Conservation (phyloP, 2,329 filamentous ascomycete species). For the Thielaviopsis punctulata region DNA sequence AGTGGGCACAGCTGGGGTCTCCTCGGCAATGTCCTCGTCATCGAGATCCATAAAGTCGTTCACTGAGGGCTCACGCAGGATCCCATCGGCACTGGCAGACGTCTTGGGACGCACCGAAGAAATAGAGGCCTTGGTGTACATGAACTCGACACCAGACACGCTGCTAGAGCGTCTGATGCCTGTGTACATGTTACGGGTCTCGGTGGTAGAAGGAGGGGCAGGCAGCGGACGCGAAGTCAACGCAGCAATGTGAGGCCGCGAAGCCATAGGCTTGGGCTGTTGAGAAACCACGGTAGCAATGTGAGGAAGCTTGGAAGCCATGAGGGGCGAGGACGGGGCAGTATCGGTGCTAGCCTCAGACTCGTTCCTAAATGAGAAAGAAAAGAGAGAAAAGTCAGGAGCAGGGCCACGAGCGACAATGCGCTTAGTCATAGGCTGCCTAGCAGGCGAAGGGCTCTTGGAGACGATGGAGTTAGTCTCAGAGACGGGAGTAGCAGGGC, state of each 20-base stretch:
- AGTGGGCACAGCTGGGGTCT: conserved; percentile 9
- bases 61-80: conserved; percentile 33
- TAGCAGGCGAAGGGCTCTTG: neutral
- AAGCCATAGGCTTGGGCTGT: neutral
- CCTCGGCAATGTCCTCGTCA: conserved; percentile 41
- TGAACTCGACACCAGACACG: conserved; percentile 3
- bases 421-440: neutral
- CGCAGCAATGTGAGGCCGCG: neutral
- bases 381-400: conserved; percentile 9
- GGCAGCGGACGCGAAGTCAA: neutral
- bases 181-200: conserved; percentile 1
- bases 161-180: conserved; percentile 8
- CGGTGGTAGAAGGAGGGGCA: neutral
- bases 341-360: neutral
- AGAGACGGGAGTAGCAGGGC: conserved; percentile 2
- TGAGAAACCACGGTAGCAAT: neutral
- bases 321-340: conserved; percentile 6
- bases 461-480: neutral
- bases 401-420: conserved; percentile 6
- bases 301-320: conserved; percentile 1
- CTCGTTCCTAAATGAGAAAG: conserved; percentile 5
- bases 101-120: conserved; percentile 5
- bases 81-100: conserved; percentile 12
- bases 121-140: neutral
- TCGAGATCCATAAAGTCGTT: conserved; percentile 36